These are phyloP conservation scores for Brassica nigra DNA, from an alignment of 345 rosid genomes.

Conservation along the genomic window DNA sequence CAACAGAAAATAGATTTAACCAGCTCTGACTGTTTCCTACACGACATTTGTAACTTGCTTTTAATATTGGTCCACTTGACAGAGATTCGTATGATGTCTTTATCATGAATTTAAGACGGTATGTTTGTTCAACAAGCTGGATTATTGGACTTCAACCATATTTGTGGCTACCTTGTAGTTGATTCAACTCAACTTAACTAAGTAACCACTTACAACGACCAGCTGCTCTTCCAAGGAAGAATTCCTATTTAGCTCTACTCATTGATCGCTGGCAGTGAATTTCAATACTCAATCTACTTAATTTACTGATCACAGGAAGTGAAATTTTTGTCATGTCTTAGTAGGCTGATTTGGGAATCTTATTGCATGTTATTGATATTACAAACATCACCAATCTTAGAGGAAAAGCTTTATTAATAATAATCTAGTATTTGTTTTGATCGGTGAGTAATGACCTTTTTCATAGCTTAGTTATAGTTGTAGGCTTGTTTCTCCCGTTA, in stretches of 20 bases:
- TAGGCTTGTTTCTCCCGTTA: slow-evolving; percentile 32
- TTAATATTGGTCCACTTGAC: not conserved
- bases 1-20: slow-evolving; percentile 30
- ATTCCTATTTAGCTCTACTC: not conserved
- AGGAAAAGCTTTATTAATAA: slow-evolving; percentile 38
- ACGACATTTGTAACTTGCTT: not conserved
- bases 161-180: slow-evolving; percentile 25
- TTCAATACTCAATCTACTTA: not conserved
- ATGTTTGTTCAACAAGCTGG: not conserved
- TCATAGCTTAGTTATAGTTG: not conserved
- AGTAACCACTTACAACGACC: not conserved
- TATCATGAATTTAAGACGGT: not conserved
- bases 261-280: not conserved
- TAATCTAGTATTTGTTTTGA: slow-evolving; percentile 95
- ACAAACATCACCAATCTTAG: not conserved
- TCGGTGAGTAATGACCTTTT: slow-evolving; percentile 65
- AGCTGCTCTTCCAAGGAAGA: not conserved
- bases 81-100: not conserved
- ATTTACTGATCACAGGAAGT: not conserved
- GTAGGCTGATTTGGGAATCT: slow-evolving; percentile 7
- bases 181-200: not conserved
- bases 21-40: slow-evolving; percentile 25
- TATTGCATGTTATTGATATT: slow-evolving; percentile 5
- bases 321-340: not conserved
- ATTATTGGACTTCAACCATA: not conserved